Evolutionary conservation across 2,329 filamentous ascomycete genomes (phyloP).

Genomic region (Sporothrix humicola): DNA sequence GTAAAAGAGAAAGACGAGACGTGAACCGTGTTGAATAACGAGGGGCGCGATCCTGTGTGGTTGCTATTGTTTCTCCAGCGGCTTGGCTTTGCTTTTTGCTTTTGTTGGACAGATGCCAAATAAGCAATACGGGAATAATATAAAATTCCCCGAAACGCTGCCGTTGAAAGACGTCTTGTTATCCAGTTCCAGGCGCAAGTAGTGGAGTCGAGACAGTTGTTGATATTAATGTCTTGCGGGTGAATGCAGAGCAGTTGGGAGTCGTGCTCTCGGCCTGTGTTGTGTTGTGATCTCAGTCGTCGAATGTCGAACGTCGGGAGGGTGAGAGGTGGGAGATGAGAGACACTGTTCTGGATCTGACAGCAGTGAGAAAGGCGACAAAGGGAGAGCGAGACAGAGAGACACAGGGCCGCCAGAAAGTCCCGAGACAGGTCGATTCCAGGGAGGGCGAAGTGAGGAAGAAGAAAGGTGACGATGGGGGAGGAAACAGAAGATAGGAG

Average conservation of each 20-base stretch:
- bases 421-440: conserved; percentile 22
- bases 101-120: not conserved
- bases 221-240: conserved; percentile 24
- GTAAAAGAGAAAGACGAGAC: conserved; percentile 5
- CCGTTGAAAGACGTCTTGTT: not conserved
- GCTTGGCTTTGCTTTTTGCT: not conserved
- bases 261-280: not conserved
- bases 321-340: not conserved
- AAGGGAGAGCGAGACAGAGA: conserved; percentile 8
- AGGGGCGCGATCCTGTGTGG: not conserved
- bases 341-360: conserved; percentile 15
- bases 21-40: conserved; percentile 5
- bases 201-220: conserved; percentile 7
- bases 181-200: not conserved
- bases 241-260: conserved; percentile 12
- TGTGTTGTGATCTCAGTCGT: not conserved
- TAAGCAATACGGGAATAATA: conserved; percentile 11
- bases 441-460: not conserved
- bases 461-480: not conserved
- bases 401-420: not conserved
- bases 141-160: conserved; percentile 24
- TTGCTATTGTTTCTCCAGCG: not conserved
- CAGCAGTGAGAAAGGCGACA: not conserved
- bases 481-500: not conserved
- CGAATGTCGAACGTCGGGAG: not conserved